Conservation (phyloP, 805 yeast genomes). For the Candida coquimbonensis region DNA sequence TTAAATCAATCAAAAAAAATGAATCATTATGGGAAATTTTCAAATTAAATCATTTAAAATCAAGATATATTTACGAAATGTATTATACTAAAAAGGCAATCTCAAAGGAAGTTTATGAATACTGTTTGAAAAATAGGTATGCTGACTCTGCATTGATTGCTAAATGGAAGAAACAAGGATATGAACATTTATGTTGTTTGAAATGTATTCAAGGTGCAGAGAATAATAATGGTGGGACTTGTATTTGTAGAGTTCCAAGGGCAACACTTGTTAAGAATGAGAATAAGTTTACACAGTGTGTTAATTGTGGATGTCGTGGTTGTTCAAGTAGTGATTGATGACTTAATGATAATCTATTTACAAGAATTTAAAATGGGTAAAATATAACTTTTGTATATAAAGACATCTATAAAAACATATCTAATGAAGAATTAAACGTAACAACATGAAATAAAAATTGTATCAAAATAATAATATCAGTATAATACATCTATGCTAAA, state of each 20-base stretch:
- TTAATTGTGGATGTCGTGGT: conserved; percentile 81
- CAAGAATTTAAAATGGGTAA: neutral
- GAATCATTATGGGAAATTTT: conserved; percentile 65
- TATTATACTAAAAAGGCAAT: conserved; percentile 67
- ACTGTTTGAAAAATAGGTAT: conserved; percentile 59
- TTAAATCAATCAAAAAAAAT: conserved; percentile 39
- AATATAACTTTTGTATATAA: too few species aligned
- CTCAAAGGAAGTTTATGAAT: conserved; percentile 60
- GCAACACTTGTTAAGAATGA: conserved; percentile 36
- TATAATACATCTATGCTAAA: conserved; percentile 3
- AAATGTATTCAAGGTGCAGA: conserved; percentile 63
- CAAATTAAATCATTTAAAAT: conserved; percentile 64
- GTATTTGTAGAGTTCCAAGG: conserved; percentile 83
- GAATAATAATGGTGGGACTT: conserved; percentile 58
- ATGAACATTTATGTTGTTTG: conserved; percentile 79
- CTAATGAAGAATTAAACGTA: too few species aligned
- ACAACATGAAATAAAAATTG: neutral
- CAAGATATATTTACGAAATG: conserved; percentile 68
- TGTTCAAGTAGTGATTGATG: conserved; percentile 66
- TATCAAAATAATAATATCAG: neutral
- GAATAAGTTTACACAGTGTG: conserved; percentile 45
- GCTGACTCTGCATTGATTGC: conserved; percentile 71
- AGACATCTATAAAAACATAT: too few species aligned
- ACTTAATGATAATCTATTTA: neutral
- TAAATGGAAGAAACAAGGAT: conserved; percentile 80